Conservation (phyloP, 257 asterid genomes). For the Sherardia arvensis region DNA sequence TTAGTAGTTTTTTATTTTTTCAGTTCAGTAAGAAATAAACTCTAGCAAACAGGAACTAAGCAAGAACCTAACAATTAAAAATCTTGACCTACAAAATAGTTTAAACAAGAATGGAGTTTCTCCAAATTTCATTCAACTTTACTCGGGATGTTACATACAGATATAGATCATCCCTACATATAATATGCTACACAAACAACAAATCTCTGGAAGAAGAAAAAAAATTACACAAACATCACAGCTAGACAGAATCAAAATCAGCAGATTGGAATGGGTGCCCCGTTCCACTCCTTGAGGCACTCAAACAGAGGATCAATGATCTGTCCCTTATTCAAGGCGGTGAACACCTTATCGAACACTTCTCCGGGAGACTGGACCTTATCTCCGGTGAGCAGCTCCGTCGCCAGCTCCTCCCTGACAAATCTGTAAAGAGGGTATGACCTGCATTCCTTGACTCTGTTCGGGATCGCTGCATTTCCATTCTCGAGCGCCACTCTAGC, state of each 20-base stretch:
- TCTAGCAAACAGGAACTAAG: too few species aligned
- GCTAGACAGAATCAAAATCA: constrained; percentile 16
- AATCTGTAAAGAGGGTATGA: constrained; percentile 72
- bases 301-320: constrained; percentile 69
- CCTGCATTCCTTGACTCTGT: constrained; percentile 56
- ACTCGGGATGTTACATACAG: constrained; percentile 1
- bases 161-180: not conserved
- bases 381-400: constrained; percentile 52
- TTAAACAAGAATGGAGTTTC: not conserved
- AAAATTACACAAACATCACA: not conserved
- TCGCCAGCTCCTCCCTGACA: constrained; percentile 54
- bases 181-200: not conserved
- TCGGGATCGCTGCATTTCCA: constrained; percentile 46
- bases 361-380: constrained; percentile 65
- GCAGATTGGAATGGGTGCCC: constrained; percentile 69
- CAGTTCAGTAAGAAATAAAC: too few species aligned
- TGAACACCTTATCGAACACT: constrained; percentile 70
- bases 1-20: too few species aligned
- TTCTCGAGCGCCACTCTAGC: constrained; percentile 48
- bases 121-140: not conserved
- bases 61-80: too few species aligned
- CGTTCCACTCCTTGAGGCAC: constrained; percentile 64
- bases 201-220: not conserved
- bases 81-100: too few species aligned
- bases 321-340: constrained; percentile 50